These are phyloP conservation scores for Cryptococcus maquisensis DNA, from an alignment of 1,284 basidiomycete genomes.

Conservation along the genomic window DNA sequence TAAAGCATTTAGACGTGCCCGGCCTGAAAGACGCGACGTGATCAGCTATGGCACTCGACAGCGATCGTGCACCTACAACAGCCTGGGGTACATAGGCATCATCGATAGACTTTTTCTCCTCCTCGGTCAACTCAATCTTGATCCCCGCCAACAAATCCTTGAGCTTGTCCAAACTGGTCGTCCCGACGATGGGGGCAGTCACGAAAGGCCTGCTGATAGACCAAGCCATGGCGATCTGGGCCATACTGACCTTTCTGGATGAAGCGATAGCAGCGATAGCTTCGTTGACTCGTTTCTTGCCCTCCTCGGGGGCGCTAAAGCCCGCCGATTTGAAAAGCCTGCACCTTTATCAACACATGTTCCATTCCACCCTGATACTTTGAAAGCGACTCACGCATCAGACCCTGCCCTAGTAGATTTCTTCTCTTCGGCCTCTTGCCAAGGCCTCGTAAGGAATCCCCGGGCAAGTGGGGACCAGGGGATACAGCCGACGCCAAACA, in stretches of 20 bases:
- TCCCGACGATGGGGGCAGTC: conserved; percentile 27
- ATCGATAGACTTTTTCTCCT: conserved; percentile 56
- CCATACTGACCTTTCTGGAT: conserved; percentile 55
- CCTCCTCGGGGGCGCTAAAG: conserved; percentile 2
- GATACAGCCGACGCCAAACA: conserved; percentile 34
- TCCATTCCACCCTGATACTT: not conserved
- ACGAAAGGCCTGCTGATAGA: conserved; percentile 15
- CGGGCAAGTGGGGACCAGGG: conserved; percentile 24
- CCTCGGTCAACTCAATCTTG: conserved; percentile 53
- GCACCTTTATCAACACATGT: not conserved
- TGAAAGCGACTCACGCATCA: conserved; percentile 13
- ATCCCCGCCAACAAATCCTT: conserved; percentile 29
- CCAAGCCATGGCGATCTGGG: conserved; percentile 48
- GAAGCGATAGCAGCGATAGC: conserved; percentile 54
- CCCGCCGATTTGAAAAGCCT: conserved; percentile 12
- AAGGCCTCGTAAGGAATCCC: conserved; percentile 27
- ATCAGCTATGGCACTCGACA: not conserved
- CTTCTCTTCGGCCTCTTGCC: conserved; percentile 9
- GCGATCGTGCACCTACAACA: conserved; percentile 5
- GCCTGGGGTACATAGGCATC: conserved; percentile 48
- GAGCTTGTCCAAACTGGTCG: conserved; percentile 22
- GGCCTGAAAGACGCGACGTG: not conserved
- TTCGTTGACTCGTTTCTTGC: conserved; percentile 6
- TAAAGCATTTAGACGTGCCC: not conserved
- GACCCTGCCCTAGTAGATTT: conserved; percentile 20